These are phyloP conservation scores for Arabidopsis suecica DNA, from an alignment of 345 rosid genomes.

Conservation along the genomic window DNA sequence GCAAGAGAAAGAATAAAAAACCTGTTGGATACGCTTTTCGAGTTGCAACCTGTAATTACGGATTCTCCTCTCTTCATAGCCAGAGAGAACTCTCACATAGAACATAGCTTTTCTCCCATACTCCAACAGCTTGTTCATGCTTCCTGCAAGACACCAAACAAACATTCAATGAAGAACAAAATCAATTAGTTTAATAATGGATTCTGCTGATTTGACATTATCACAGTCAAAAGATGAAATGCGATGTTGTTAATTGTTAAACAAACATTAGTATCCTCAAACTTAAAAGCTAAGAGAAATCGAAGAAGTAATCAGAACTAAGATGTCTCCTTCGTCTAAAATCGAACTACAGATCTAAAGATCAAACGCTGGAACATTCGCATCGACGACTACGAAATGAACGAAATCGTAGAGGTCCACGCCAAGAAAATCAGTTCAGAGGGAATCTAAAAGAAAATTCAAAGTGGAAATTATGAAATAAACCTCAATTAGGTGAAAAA, in stretches of 20 bases:
- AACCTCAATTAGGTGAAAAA: not conserved
- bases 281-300: not conserved
- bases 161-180: constrained; percentile 11
- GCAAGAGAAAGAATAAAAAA: constrained; percentile 21
- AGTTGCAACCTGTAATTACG: constrained; percentile 79
- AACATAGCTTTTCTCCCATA: constrained; percentile 86
- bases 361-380: constrained; percentile 11
- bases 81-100: constrained; percentile 88
- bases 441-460: not conserved
- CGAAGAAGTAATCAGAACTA: constrained; percentile 4
- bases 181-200: not conserved
- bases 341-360: constrained; percentile 25
- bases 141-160: constrained; percentile 28
- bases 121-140: constrained; percentile 77
- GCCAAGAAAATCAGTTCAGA: constrained; percentile 4
- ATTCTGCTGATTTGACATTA: not conserved
- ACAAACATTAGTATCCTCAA: no score
- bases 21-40: constrained; percentile 77
- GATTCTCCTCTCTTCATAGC: constrained; percentile 87
- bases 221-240: not conserved
- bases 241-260: no score
- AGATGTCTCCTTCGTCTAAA: not conserved
- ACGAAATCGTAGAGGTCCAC: constrained; percentile 22
- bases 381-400: constrained; percentile 30
- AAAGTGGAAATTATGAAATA: not conserved